Conservation (phyloP, 2,329 filamentous ascomycete species). For the Sarocladium brachiariae region DNA sequence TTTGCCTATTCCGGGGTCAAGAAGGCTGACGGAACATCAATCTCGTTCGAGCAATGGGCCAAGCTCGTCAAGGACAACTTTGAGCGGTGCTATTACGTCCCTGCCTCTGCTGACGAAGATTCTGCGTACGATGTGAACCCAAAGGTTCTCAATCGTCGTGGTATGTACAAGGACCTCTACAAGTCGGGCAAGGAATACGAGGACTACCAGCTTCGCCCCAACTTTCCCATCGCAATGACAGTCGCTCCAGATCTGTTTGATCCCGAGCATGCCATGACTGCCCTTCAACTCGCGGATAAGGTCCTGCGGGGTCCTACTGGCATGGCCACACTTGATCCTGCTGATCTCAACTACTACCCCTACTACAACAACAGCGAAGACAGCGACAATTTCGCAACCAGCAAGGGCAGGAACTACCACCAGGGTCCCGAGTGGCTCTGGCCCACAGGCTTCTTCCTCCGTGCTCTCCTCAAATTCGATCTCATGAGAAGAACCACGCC, state of each 20-base stretch:
- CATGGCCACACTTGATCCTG: slow-evolving; percentile 92
- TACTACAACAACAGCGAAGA: slow-evolving; percentile 96
- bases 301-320: slow-evolving; percentile 79
- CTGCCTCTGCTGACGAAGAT: slow-evolving; percentile 63
- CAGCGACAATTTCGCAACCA: slow-evolving; percentile 80
- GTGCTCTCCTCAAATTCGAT: slow-evolving; percentile 87
- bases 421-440: slow-evolving; percentile 98
- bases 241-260: slow-evolving; percentile 87
- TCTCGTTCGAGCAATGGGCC: slow-evolving; percentile 76
- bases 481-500: slow-evolving; percentile 54
- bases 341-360: slow-evolving; percentile 86
- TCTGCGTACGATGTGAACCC: slow-evolving; percentile 72
- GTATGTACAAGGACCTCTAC: slow-evolving; percentile 98
- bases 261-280: slow-evolving; percentile 66
- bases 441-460: slow-evolving; percentile 92
- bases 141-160: slow-evolving; percentile 74
- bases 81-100: slow-evolving; percentile 87
- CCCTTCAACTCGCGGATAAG: slow-evolving; percentile 73
- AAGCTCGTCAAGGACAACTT: slow-evolving; percentile 75
- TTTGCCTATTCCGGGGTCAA: slow-evolving; percentile 71
- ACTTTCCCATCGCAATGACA: slow-evolving; percentile 93
- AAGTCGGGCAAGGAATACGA: slow-evolving; percentile 91
- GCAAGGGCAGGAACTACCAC: slow-evolving; percentile 95
- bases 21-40: slow-evolving; percentile 48
- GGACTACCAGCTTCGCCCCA: slow-evolving; percentile 91